Percentiles rank a stretch among this genome's conserved stretches.
Conservation (phyloP, 768 basidiomycete genomes). For the Rhodotorula paludigena region DNA sequence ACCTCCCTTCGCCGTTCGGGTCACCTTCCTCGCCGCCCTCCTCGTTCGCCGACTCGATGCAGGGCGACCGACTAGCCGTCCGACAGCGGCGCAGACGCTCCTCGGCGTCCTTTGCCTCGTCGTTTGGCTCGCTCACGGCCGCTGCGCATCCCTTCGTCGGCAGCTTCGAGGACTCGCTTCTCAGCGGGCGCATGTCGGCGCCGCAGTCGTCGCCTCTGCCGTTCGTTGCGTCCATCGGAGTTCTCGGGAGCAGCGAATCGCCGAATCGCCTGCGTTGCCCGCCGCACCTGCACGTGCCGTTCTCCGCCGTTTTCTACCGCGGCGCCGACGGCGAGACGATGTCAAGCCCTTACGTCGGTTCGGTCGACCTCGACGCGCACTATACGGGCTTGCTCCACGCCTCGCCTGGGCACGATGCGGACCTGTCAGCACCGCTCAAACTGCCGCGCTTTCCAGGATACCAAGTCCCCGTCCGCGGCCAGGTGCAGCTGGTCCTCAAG, state of each 20-base stretch:
- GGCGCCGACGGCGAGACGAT: constrained; percentile 12
- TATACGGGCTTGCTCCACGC: constrained; percentile 24
- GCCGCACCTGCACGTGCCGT: constrained; percentile 34
- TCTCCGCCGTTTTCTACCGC: constrained; percentile 39
- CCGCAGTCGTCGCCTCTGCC: constrained; percentile 39
- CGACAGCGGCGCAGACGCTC: constrained; percentile 12
- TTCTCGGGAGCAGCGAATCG: constrained; percentile 23
- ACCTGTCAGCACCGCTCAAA: not conserved
- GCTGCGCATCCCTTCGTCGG: constrained; percentile 37
- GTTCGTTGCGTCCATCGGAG: constrained; percentile 42
- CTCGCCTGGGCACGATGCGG: not conserved
- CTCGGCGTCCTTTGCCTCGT: not conserved
- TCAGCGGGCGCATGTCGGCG: constrained; percentile 43
- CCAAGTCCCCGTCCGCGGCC: constrained; percentile 44
- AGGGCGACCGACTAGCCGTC: not conserved
- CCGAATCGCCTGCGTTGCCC: constrained; percentile 36
- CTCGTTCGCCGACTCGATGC: not conserved
- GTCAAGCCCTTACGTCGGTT: constrained; percentile 45
- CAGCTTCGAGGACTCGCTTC: constrained; percentile 44
- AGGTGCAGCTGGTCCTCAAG: constrained; percentile 46
- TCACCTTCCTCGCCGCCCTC: not conserved
- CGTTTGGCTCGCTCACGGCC: not conserved
- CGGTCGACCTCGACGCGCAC: constrained; percentile 44
- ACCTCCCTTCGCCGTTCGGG: not conserved
- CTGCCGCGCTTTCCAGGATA: constrained; percentile 44